Conservation (phyloP, 23 red algal species). For the Gracilaria caudata region DNA sequence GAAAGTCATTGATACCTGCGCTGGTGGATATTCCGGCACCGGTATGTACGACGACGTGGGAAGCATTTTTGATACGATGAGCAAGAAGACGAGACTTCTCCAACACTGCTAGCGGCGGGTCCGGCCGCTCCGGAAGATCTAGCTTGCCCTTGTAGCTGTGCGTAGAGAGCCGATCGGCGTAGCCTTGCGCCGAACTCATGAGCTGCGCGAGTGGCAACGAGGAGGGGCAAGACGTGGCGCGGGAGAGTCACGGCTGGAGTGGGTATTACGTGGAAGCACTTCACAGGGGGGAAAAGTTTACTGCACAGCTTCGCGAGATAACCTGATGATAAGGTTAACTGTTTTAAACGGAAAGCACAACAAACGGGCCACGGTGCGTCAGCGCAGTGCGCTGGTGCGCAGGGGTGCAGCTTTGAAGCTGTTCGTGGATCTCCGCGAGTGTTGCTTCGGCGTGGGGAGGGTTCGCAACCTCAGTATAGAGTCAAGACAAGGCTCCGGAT, state of each 20-base stretch:
- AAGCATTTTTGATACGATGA: constrained; percentile 19
- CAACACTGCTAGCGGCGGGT: constrained; percentile 46
- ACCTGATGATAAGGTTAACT: too few species aligned
- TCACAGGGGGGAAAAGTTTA: neutral
- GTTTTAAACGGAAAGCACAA: too few species aligned
- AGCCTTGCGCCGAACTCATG: constrained; percentile 55
- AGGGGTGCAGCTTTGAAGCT: neutral
- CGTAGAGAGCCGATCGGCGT: constrained; percentile 73
- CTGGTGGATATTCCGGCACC: constrained; percentile 92
- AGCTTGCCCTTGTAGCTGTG: constrained; percentile 74
- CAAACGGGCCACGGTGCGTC: too few species aligned
- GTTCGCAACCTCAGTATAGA: too few species aligned
- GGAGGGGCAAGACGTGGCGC: constrained; percentile 10
- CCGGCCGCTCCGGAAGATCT: constrained; percentile 51
- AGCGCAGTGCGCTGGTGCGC: neutral
- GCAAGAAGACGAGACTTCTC: constrained; percentile 61
- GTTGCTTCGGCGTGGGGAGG: too few species aligned
- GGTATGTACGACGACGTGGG: constrained; percentile 77
- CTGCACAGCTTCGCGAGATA: neutral
- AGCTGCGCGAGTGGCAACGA: neutral
- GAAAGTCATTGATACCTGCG: constrained; percentile 92
- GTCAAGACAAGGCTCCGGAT: too few species aligned
- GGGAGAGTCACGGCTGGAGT: neutral
- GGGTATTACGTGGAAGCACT: constrained; percentile 1
- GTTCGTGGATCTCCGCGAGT: too few species aligned